Evolutionary conservation across 2,329 filamentous ascomycete species (phyloP).

Genomic region (Ophiostoma fasciatum): DNA sequence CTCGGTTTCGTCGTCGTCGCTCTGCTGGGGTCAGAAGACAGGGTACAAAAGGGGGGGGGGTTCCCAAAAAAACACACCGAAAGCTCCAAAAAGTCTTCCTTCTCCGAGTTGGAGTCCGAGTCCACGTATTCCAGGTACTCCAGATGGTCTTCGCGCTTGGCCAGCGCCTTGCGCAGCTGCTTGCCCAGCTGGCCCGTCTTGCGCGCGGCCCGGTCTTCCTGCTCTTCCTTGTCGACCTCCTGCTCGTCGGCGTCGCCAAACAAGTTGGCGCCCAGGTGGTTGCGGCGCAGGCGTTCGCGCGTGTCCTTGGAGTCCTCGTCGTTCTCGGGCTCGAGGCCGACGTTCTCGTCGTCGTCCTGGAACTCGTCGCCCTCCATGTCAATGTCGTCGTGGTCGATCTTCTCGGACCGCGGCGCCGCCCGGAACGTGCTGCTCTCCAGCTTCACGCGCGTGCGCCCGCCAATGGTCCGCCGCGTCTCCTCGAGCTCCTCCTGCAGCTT

Average conservation of each 20-base stretch:
- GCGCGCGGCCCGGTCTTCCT: constrained; percentile 52
- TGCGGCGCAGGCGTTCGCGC: constrained; percentile 57
- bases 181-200: constrained; percentile 62
- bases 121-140: constrained; percentile 80
- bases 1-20: constrained; percentile 18
- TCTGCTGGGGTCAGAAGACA: constrained; percentile 19
- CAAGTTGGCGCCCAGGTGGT: constrained; percentile 76
- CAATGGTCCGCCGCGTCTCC: constrained; percentile 36
- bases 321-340: constrained; percentile 59
- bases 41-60: neutral
- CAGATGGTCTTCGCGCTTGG: constrained; percentile 72
- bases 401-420: constrained; percentile 45
- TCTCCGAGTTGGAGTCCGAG: constrained; percentile 52
- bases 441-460: constrained; percentile 46
- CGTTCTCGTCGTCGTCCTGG: constrained; percentile 74
- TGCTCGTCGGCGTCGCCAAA: constrained; percentile 58
- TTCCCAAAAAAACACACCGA: constrained; percentile 16
- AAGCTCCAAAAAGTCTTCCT: constrained; percentile 18
- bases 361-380: constrained; percentile 61
- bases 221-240: constrained; percentile 59
- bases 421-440: constrained; percentile 51
- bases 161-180: constrained; percentile 62
- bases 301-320: constrained; percentile 67
- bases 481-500: constrained; percentile 45
- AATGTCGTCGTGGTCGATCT: constrained; percentile 55